Evolutionary conservation across 2,329 filamentous ascomycete species (phyloP), one percentile per base, ranked within the genome.

Genomic region (Endothia cerciana): DNA sequence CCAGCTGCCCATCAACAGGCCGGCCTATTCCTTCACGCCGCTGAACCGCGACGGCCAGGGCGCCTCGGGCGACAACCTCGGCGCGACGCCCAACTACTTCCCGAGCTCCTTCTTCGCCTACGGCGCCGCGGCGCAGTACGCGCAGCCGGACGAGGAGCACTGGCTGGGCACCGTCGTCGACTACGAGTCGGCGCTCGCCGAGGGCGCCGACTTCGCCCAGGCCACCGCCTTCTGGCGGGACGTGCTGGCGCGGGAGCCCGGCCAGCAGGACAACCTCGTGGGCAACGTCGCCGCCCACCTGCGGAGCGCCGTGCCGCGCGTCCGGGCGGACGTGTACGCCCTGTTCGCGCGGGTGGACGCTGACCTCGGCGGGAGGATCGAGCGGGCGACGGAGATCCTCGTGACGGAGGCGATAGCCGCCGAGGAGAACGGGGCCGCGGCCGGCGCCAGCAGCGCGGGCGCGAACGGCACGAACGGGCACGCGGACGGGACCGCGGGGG

Each of bases 1-100:
- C 68, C 82, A 85, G 68, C 79, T 87, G 22, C 84, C 84, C 7
- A 78, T 81, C 71, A 87, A 87, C 73, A 79, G 78, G 51, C 76
- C 83, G 0, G 69, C 72, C 33, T 53, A 70, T 55, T 76, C 64
- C 66, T 81, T 69, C 73, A 70, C 69, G 7, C 77, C 77, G 0
- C 79, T 76, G 69, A 73, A 80, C 69, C 78, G 80, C 5, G 80
- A 82, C 63, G 80, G 80, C 0, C 72, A 75, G n/a, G 75, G 76
- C 11, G 58, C 61, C 28, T 7, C 22, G 22, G 63, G 61, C 38
- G 63, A 57, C 25, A 62, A 36, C 47, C 57, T 68, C 2, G 47
- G 47, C 47, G 47, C 47, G 11, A 51, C 47, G 55, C 47, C 40
- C 30, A 63, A 65, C 4, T 60, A 58, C 22, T 61, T 41, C n/a